These are phyloP conservation scores for Pseudocercospora macadamiae DNA, from an alignment of 2,329 filamentous ascomycete genomes.

Conservation along the genomic window DNA sequence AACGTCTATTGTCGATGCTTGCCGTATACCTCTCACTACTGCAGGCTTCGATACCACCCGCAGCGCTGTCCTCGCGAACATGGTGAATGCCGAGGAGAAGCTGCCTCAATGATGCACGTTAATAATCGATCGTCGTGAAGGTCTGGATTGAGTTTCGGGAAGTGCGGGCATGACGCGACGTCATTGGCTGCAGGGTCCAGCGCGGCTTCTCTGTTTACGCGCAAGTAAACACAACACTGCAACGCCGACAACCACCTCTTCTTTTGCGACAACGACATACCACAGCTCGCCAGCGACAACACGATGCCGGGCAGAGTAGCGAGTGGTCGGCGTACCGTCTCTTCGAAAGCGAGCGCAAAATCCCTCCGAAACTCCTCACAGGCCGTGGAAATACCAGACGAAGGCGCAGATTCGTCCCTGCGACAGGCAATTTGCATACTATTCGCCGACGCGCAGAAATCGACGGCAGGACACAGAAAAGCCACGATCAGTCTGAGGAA, in stretches of 20 bases:
- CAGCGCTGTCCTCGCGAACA: slow-evolving; percentile 28
- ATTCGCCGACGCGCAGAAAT: slow-evolving; percentile 72
- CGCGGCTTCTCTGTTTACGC: slow-evolving; percentile 21
- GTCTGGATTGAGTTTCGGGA: slow-evolving; percentile 4
- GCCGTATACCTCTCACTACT: slow-evolving; percentile 24
- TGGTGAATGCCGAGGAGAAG: slow-evolving; percentile 8
- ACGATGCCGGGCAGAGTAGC: slow-evolving; percentile 39
- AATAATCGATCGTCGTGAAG: neutral
- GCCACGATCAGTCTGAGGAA: slow-evolving; percentile 85
- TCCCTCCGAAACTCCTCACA: slow-evolving; percentile 33
- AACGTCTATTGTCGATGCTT: slow-evolving; percentile 26
- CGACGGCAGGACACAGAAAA: slow-evolving; percentile 87
- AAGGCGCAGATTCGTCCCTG: slow-evolving; percentile 70
- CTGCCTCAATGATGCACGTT: slow-evolving; percentile 2
- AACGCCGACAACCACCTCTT: too few species aligned
- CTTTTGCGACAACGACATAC: slow-evolving; percentile 4
- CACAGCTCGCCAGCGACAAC: slow-evolving; percentile 50
- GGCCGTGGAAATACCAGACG: slow-evolving; percentile 62
- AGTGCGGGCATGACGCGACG: slow-evolving; percentile 1
- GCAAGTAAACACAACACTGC: slow-evolving; percentile 3
- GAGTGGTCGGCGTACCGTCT: slow-evolving; percentile 27
- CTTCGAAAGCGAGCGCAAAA: slow-evolving; percentile 24
- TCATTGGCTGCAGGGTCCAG: slow-evolving; percentile 14
- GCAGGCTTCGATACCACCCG: slow-evolving; percentile 30
- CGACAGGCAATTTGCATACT: slow-evolving; percentile 70